phyloP scores from a whole-genome alignment of 495 filamentous ascomycete species.

The Cladorrhinum samala region DNA sequence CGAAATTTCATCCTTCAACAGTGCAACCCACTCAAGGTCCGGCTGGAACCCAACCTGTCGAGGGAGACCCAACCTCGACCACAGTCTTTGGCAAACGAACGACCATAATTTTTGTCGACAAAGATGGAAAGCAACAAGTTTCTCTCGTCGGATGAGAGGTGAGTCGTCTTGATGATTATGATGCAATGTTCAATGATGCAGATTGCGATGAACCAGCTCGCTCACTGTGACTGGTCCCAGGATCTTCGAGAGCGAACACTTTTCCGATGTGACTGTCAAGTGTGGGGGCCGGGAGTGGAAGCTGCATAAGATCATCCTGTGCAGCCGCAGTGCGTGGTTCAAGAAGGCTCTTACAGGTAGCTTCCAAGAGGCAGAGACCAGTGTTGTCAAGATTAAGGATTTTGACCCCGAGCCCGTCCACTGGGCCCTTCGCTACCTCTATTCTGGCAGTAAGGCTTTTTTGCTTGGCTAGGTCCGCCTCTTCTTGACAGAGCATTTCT shows the following conservation, averaged over 20 bases:
- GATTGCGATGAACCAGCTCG: too few species aligned
- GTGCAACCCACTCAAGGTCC: too few species aligned
- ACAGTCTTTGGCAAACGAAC: too few species aligned
- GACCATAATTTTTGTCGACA: too few species aligned
- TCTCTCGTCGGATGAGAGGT: constrained; percentile 13
- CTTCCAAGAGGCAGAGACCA: constrained; percentile 20
- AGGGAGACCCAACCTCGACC: too few species aligned
- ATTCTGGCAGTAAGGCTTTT: constrained; percentile 20
- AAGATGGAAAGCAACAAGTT: constrained; percentile 14
- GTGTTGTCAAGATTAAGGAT: constrained; percentile 15
- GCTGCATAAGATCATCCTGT: constrained; percentile 28
- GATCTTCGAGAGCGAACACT: constrained; percentile 19
- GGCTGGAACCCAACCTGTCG: too few species aligned
- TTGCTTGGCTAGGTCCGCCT: too few species aligned
- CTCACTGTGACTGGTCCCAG: constrained; percentile 2
- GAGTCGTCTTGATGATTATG: background rate
- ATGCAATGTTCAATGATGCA: too few species aligned
- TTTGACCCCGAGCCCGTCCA: constrained; percentile 19
- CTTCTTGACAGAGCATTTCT: background rate
- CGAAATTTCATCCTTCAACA: too few species aligned
- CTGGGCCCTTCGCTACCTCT: constrained; percentile 23
- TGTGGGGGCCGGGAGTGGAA: constrained; percentile 22
- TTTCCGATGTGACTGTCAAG: constrained; percentile 22
- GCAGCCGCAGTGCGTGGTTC: constrained; percentile 25
- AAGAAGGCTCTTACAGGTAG: constrained; percentile 20